phyloP scores from a whole-genome alignment of 306 rosid genomes.

The Cicer judaicum region DNA sequence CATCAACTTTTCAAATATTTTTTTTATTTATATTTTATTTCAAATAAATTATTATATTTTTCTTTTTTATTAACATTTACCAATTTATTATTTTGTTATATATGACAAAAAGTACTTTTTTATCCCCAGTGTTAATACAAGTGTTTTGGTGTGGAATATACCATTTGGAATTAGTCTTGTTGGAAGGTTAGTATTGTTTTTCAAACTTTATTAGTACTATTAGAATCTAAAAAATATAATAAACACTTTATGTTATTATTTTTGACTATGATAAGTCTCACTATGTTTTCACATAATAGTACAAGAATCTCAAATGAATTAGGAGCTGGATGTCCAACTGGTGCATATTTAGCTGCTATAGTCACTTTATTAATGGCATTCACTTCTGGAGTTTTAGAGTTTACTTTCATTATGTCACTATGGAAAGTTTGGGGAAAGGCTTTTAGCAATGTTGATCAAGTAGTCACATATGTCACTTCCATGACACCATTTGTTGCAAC shows the following conservation, averaged over 20 bases:
- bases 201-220: neutral
- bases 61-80: neutral
- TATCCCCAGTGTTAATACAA: conserved; percentile 57
- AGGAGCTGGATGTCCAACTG: conserved; percentile 68
- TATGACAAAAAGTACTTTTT: conserved; percentile 9
- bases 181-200: conserved; percentile 58
- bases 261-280: neutral
- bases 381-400: conserved; percentile 50
- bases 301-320: conserved; percentile 79
- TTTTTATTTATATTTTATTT: too few relatives aligned
- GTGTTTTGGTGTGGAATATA: conserved; percentile 63
- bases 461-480: conserved; percentile 51
- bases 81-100: neutral
- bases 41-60: neutral
- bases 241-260: neutral
- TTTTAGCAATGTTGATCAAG: conserved; percentile 61
- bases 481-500: conserved; percentile 58
- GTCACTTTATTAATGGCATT: conserved; percentile 57
- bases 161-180: conserved; percentile 70
- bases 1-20: too few relatives aligned
- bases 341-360: conserved; percentile 66
- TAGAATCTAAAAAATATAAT: neutral
- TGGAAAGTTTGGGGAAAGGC: conserved; percentile 69
- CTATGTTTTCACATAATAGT: conserved; percentile 47
- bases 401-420: conserved; percentile 50